Evolutionary conservation across 257 asterid genomes (phyloP).

Genomic region (Salvia miltiorrhiza): DNA sequence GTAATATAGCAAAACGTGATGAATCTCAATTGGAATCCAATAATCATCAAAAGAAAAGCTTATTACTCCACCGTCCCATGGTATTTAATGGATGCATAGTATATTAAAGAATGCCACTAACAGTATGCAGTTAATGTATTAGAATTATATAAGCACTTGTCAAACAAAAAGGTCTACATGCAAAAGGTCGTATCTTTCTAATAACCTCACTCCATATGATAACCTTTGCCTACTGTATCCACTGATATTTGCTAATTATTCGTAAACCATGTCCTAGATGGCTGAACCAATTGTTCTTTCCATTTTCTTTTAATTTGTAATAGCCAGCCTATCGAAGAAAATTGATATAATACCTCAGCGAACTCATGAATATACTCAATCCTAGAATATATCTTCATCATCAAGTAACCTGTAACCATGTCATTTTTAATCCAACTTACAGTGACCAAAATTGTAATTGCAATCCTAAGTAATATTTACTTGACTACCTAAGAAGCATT

Average conservation of each 20-base stretch:
- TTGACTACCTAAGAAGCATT: not conserved
- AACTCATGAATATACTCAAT: not conserved
- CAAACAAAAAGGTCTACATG: not conserved
- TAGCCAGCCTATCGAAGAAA: not conserved
- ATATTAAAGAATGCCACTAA: not conserved
- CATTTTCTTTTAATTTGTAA: not conserved
- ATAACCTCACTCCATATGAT: not conserved
- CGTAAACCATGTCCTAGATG: not conserved
- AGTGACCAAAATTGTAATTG: not conserved
- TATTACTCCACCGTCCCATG: not conserved
- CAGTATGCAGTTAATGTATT: too few species aligned
- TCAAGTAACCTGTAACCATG: constrained; percentile 8
- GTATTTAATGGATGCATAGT: constrained; percentile 9
- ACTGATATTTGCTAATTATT: not conserved
- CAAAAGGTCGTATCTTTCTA: not conserved
- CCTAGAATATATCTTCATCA: not conserved
- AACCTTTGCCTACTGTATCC: not conserved
- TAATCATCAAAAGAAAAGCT: not conserved
- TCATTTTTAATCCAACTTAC: not conserved
- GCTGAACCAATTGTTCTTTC: not conserved
- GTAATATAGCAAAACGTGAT: not conserved
- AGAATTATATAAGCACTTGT: not conserved
- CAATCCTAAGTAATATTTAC: not conserved
- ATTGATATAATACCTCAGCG: not conserved
- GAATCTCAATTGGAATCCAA: not conserved